phyloP scores from a whole-genome alignment of 2,329 filamentous ascomycete genomes.

The Venturia aucupariae region DNA sequence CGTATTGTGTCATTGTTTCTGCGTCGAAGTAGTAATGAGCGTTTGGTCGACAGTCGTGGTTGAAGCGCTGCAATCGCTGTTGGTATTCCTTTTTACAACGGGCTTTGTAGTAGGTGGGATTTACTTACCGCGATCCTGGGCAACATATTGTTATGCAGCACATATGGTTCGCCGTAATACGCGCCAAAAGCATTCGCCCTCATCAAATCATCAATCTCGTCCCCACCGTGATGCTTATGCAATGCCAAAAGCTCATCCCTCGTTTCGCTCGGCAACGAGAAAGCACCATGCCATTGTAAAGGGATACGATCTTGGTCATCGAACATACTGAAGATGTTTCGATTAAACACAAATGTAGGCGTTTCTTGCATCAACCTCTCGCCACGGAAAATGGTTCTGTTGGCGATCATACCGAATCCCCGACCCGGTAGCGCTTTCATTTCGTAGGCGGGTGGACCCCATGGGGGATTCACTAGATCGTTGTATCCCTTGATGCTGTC shows the following conservation, averaged over 20 bases:
- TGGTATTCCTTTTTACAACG: background rate
- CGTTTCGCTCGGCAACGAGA: conserved; percentile 9
- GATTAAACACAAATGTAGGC: conserved; percentile 7
- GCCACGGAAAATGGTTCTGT: conserved; percentile 10
- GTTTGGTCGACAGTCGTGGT: conserved; percentile 28
- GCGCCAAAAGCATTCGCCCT: conserved; percentile 15
- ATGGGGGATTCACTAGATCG: conserved; percentile 6
- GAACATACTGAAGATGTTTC: background rate
- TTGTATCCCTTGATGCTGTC: conserved; percentile 9
- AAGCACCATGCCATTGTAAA: conserved; percentile 12
- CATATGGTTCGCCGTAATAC: conserved; percentile 6
- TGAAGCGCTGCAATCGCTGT: conserved; percentile 22
- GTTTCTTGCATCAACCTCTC: conserved; percentile 14
- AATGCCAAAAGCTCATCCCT: conserved; percentile 14
- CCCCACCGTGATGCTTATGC: conserved; percentile 12
- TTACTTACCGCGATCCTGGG: conserved; percentile 13
- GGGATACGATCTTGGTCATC: conserved; percentile 6
- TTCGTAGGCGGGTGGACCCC: conserved; percentile 11
- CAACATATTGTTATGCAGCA: conserved; percentile 11
- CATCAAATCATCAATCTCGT: conserved; percentile 13
- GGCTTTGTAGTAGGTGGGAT: background rate
- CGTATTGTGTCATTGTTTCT: conserved; percentile 22
- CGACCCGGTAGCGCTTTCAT: conserved; percentile 1
- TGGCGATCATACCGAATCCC: conserved; percentile 15
- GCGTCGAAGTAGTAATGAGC: conserved; percentile 26